Evolutionary conservation across 805 yeast species (phyloP), one percentile per base, ranked within the genome.

Genomic region (Yarrowia sp.): DNA sequence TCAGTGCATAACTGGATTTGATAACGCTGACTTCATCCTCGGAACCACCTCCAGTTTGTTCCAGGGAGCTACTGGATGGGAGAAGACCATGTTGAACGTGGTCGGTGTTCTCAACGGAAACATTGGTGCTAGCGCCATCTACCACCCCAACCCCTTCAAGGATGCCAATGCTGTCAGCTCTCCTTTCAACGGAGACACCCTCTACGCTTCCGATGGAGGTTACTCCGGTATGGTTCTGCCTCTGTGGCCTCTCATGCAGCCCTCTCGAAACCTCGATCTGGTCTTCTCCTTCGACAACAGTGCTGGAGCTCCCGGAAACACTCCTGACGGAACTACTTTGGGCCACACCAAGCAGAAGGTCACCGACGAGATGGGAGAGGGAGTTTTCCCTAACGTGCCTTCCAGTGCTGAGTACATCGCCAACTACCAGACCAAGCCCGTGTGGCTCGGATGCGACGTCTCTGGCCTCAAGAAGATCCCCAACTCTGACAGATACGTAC

Each of bases 31-130:
- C 8, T 92, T 84, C 71, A 76, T 89, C 36, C 78, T 90, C 75
- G 96, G 96, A 43, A 86, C 96, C 8, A 89, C 96, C 1, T 88
- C 96, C 4, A 81, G 93, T 1, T 75, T 90, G 57, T 90, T 91
- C 79, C 90, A 89, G 33, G 81, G 83, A 31, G 67, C 82, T 2
- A 70, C 80, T 3, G 84, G 86, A 17, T 51, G 58, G 58, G 14
- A 36, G 18, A 51, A 18, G 17, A n/a, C 58, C 1, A 8, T 22
- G 14, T 32, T 51, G 22, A 18, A 38, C 35, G 22, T 51, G 22
- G 58, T 51, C 6, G 58, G 58, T 2, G 42, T 33, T 22, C 15
- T 53, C 53, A 51, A 60, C 28, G 28, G 47, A 8, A 62, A 65
- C 42, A 74, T 84, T 45, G 78, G 83, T 67, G 93, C 88, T 73